A percentile compares a stretch with the other conserved stretches of the same genome.
These are phyloP conservation scores for Lentinula sp. DNA, from an alignment of 768 basidiomycete species.

Conservation along the genomic window DNA sequence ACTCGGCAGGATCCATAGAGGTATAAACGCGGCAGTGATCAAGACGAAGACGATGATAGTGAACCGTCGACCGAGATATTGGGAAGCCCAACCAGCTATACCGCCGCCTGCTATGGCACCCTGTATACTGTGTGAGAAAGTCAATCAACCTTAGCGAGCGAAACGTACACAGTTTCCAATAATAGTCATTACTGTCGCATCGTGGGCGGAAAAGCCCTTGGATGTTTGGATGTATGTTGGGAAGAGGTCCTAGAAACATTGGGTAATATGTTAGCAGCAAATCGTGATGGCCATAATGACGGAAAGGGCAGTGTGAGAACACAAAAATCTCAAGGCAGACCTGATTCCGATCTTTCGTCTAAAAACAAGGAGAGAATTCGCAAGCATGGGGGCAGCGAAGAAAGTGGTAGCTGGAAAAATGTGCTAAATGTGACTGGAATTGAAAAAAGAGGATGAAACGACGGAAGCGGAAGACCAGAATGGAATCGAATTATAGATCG, in stretches of 20 bases:
- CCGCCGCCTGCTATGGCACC: conserved; percentile 51
- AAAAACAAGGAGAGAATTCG: no score
- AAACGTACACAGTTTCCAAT: conserved; percentile 60
- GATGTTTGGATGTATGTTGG: conserved; percentile 65
- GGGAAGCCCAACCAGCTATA: conserved; percentile 66
- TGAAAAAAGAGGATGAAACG: neutral
- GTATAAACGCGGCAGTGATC: conserved; percentile 56
- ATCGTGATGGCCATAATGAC: neutral
- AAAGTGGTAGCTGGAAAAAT: no score
- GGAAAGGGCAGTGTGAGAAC: neutral
- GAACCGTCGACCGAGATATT: conserved; percentile 74
- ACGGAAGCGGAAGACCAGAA: neutral
- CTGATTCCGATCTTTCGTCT: no score
- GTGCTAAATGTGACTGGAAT: no score
- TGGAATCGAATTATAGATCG: neutral
- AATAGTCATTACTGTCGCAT: conserved; percentile 72
- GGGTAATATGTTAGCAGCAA: no score
- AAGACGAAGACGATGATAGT: conserved; percentile 64
- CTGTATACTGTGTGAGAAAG: neutral
- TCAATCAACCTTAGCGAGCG: neutral
- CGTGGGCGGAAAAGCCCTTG: conserved; percentile 52
- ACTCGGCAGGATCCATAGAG: conserved; percentile 78
- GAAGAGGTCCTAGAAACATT: conserved; percentile 52
- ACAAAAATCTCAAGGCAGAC: no score
- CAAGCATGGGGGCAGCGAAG: no score